phyloP scores from a whole-genome alignment of 2,329 filamentous ascomycete genomes.

The Colletotrichum echinochloae region DNA sequence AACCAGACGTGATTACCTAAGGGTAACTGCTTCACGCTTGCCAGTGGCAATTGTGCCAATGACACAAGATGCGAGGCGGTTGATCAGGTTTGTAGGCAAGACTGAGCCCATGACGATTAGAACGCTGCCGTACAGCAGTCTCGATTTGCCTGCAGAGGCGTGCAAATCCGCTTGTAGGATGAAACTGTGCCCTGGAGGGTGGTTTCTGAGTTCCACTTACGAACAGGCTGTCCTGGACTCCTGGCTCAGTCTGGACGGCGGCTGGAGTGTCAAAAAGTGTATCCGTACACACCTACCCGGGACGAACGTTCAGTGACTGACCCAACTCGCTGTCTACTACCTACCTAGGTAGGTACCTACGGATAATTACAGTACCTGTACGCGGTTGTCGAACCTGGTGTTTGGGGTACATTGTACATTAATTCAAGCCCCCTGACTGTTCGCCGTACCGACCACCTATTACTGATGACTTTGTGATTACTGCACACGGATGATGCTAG shows the following conservation, averaged over 20 bases:
- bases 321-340: conserved; percentile 5
- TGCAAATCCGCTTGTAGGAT: neutral
- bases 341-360: too few species aligned
- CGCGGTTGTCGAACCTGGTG: too few species aligned
- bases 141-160: neutral
- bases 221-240: neutral
- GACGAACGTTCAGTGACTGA: neutral
- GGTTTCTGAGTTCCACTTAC: neutral
- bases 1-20: too few species aligned
- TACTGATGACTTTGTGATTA: too few species aligned
- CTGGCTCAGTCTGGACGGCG: neutral
- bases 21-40: neutral
- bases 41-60: neutral
- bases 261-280: neutral
- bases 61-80: neutral
- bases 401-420: too few species aligned
- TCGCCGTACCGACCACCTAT: too few species aligned
- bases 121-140: neutral
- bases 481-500: too few species aligned
- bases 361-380: too few species aligned
- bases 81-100: neutral
- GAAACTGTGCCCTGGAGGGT: neutral
- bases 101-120: neutral
- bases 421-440: too few species aligned
- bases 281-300: too few species aligned